Conservation (phyloP, 2,329 filamentous ascomycete species). For the Metarhizium humberi region DNA sequence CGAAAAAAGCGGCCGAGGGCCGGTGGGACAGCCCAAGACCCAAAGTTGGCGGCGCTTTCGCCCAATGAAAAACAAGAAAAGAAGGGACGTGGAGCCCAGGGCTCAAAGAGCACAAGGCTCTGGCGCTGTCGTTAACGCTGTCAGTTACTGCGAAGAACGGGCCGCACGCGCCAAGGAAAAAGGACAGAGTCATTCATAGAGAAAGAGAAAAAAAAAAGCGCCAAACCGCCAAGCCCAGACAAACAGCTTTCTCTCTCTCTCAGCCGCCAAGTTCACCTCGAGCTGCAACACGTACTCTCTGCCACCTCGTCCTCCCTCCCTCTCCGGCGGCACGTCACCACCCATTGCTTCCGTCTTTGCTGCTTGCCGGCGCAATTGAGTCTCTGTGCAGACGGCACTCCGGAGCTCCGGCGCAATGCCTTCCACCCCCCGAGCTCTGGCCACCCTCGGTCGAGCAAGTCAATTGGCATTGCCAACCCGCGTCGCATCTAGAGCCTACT, state of each 20-base stretch:
- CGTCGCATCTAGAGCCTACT: slow-evolving; percentile 19
- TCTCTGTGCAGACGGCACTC: slow-evolving; percentile 10
- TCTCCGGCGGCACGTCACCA: neutral
- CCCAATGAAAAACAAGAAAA: too few species aligned
- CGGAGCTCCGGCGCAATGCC: slow-evolving; percentile 27
- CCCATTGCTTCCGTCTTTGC: neutral
- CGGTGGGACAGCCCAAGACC: too few species aligned
- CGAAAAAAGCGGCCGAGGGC: too few species aligned
- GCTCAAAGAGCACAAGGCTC: too few species aligned
- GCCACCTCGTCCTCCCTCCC: neutral
- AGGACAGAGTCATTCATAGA: neutral
- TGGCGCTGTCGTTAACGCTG: too few species aligned
- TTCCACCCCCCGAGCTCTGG: slow-evolving; percentile 34
- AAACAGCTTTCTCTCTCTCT: neutral
- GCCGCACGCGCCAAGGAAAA: too few species aligned
- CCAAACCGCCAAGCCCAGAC: neutral
- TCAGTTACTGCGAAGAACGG: too few species aligned
- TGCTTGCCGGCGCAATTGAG: neutral
- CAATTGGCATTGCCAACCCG: slow-evolving; percentile 19
- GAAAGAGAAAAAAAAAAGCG: neutral
- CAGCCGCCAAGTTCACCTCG: neutral
- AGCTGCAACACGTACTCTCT: neutral
- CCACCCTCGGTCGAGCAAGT: slow-evolving; percentile 22
- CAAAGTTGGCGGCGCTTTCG: too few species aligned
- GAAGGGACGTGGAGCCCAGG: too few species aligned